Evolutionary conservation across 148 eudicot genomes (phyloP).

Genomic region (Nepenthes gracilis): DNA sequence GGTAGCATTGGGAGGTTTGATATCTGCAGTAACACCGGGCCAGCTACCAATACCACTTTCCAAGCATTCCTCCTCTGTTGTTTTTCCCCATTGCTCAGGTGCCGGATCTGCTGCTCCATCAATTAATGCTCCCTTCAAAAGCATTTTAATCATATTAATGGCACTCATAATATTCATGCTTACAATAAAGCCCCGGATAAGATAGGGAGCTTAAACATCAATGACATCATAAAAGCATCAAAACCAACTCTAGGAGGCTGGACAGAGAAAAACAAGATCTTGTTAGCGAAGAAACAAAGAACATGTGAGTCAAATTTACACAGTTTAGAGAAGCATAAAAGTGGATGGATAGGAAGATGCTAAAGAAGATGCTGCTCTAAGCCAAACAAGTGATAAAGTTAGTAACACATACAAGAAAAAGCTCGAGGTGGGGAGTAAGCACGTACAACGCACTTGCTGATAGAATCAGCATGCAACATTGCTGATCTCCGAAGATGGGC

Average conservation of each 20-base stretch:
- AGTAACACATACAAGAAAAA: no score
- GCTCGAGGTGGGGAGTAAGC: not conserved
- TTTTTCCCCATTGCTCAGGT: conserved; percentile 97
- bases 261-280: no score
- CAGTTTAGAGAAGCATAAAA: no score
- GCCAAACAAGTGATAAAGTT: no score
- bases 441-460: conserved; percentile 80
- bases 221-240: no score
- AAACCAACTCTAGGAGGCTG: no score
- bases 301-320: no score
- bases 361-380: no score
- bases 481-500: conserved; percentile 85
- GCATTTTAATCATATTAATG: no score
- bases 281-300: no score
- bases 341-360: no score
- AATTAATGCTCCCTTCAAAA: conserved; percentile 64
- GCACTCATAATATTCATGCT: not conserved
- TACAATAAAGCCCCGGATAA: not conserved
- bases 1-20: conserved; percentile 78
- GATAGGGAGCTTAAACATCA: not conserved
- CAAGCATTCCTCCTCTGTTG: conserved; percentile 76
- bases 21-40: conserved; percentile 71
- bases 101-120: conserved; percentile 96
- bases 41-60: conserved; percentile 93
- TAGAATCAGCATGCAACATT: conserved; percentile 71